Base-by-base conservation (phyloP, 768 basidiomycete genomes). In the Pulveroboletus sp. region DNA sequence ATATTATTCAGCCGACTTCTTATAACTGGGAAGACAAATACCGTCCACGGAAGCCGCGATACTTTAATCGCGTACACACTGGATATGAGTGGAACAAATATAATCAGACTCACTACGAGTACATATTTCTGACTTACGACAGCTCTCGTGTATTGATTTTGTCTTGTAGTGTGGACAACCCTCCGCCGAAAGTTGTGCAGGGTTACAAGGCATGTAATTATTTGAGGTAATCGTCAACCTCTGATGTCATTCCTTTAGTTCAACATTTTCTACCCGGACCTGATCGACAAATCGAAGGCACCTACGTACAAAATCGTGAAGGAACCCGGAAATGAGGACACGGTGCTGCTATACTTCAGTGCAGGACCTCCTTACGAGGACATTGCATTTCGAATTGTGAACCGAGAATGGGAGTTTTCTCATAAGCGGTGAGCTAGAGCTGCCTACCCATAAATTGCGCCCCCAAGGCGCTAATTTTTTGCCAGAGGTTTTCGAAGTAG, bases 31-130 rank as follows among this genome's bases (percentile, higher is more conserved):
- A 95, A 72, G 96, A 99, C 75, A 95, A 97, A 67, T 98, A 95
- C 62, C 78, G 96, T 32, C 95, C 96, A 26, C 79, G 96, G 30
- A 99, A 98, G 68, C 96, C 96, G 38, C 78, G 94, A 54, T 99
- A 97, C 75, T 97, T 98, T 75, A 99, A 99, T 64, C 85, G 96
- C 50, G 96, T 98, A 22, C 93, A 98, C 63, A 99, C 96, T 26
- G 96, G 96, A 23, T 99, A 95, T 65, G 96, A 99, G 67, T 99
- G 96, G 96, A 98, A 95, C 76, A 98, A 97, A 75, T 99, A 98
- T 70, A 98, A 98, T 68, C 95, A 98, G 68, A 98, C 96, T 4
- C 96, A 98, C 72, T 99, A 98, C 69, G 96, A 97, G 92, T 95
- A 73, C 56, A 19, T 52, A 19, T 48, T 37, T 48, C 42, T 13